A percentile compares a stretch with the other conserved stretches of the same genome.
Conservation (phyloP, 2,329 filamentous ascomycete species). For the Penicillium sp. region DNA sequence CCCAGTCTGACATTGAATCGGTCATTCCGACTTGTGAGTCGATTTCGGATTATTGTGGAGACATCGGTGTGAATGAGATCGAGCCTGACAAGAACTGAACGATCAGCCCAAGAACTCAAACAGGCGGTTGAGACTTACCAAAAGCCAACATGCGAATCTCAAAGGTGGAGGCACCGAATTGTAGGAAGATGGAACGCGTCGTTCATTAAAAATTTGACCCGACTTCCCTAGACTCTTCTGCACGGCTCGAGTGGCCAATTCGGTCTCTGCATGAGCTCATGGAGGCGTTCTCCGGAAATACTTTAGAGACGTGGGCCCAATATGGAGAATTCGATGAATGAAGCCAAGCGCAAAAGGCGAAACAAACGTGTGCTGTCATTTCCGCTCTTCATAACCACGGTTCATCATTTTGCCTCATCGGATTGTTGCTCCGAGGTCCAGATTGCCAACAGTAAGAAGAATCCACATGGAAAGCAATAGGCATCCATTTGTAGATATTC, state of each 20-base stretch:
- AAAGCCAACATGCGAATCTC: background rate
- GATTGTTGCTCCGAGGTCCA: background rate
- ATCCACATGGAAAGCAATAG: too few relatives aligned
- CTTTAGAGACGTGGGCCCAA: background rate
- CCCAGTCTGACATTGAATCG: background rate
- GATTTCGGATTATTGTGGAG: background rate
- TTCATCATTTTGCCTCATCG: background rate
- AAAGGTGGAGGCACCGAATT: background rate
- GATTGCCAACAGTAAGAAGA: too few relatives aligned
- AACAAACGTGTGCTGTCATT: background rate
- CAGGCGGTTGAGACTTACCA: background rate
- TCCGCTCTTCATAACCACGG: background rate
- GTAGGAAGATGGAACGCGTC: background rate
- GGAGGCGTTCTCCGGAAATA: slow-evolving; percentile 3
- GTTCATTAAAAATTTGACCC: background rate
- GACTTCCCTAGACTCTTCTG: background rate
- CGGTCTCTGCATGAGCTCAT: slow-evolving; percentile 5
- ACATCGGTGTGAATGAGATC: background rate
- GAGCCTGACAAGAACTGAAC: background rate
- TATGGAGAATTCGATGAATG: background rate
- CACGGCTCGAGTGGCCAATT: slow-evolving; percentile 1
- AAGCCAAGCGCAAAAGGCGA: background rate
- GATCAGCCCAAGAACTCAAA: background rate
- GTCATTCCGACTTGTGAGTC: background rate
- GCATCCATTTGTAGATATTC: too few relatives aligned